Base-by-base conservation (phyloP, 1,284 basidiomycete species). In the Rhodotorula sp. region DNA sequence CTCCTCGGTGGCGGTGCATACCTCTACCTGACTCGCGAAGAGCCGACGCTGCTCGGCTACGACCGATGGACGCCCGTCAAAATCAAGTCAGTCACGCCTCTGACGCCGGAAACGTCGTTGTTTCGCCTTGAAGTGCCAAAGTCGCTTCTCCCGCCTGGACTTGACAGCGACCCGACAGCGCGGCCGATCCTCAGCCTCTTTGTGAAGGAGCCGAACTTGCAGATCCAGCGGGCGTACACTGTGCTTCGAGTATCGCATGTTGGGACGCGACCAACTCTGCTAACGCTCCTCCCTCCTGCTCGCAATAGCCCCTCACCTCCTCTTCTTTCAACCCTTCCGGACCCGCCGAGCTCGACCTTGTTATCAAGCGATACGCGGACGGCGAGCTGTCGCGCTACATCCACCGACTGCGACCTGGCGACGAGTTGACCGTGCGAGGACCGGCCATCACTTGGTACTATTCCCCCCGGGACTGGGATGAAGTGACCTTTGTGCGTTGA, bases 181-280 rank as follows among this genome's bases (percentile, higher is more conserved):
- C 9, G 63, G 71, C 5, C 78, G 8, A 86, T 92, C 67, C 90
- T 87, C 85, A 89, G 89, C 39, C 81, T 93, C 27, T 92, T 85
- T 78, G 83, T 92, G 78, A 92, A 92, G 76, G 90, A 93, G 77
- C 88, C 89, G 71, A 90, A 91, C 74, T 89, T 93, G 29, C 91
- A 92, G 79, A 89, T 92, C n/a, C 90, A 93, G 77, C 81, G 91
- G 60, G 87, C 90, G 6, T 93, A 91, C 77, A 93, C 91, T 4
- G 73, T 74, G 48, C 56, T 54, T 22, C 2, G 10, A 4, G 2
- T 3, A 1, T 10, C 49, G 17, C 20, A 27, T 22, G 11, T 27
- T 29, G 13, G 24, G 7, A 9, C 8, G 90, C 90, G 29, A 32
- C 10, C 2, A 7, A 2, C 22, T 1, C 80, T 91, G 52, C 49